A percentile compares a stretch with the other conserved stretches of the same genome.
phyloP scores from a whole-genome alignment of 2,329 filamentous ascomycete genomes.

The Furcasterigmium sp. region DNA sequence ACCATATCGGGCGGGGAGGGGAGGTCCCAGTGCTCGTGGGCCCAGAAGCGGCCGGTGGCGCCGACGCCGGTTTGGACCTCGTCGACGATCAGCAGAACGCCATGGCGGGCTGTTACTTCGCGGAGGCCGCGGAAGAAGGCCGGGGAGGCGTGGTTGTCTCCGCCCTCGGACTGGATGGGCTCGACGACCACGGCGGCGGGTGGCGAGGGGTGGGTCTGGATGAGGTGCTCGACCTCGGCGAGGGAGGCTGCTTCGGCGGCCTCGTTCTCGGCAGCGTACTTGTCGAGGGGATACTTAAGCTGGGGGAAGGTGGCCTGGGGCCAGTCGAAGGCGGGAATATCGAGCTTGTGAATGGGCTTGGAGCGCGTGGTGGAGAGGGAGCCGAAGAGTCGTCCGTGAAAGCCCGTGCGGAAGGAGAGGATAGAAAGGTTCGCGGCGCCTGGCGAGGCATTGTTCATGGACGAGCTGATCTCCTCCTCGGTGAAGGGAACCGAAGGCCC shows the following conservation, averaged over 20 bases:
- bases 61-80: conserved; percentile 93
- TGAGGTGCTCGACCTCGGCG: conserved; percentile 76
- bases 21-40: conserved; percentile 91
- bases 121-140: conserved; percentile 83
- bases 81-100: conserved; percentile 83
- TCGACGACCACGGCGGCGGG: conserved; percentile 81
- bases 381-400: conserved; percentile 89
- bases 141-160: conserved; percentile 88
- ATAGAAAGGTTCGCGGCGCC: conserved; percentile 76
- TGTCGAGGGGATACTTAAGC: conserved; percentile 81
- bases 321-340: conserved; percentile 94
- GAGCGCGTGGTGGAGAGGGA: conserved; percentile 82
- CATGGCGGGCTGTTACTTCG: conserved; percentile 69
- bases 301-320: conserved; percentile 81
- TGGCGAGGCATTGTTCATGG: conserved; percentile 76
- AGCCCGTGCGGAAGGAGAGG: conserved; percentile 80
- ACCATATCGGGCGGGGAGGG: conserved; percentile 81
- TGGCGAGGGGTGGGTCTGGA: conserved; percentile 72
- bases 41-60: conserved; percentile 93
- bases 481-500: conserved; percentile 75
- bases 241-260: conserved; percentile 75
- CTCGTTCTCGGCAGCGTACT: conserved; percentile 76
- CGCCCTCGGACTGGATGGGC: conserved; percentile 89
- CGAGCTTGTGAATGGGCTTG: conserved; percentile 92
- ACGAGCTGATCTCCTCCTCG: conserved; percentile 63